phyloP scores from a whole-genome alignment of 2,329 filamentous ascomycete genomes.

The Hirsutella thompsonii region DNA sequence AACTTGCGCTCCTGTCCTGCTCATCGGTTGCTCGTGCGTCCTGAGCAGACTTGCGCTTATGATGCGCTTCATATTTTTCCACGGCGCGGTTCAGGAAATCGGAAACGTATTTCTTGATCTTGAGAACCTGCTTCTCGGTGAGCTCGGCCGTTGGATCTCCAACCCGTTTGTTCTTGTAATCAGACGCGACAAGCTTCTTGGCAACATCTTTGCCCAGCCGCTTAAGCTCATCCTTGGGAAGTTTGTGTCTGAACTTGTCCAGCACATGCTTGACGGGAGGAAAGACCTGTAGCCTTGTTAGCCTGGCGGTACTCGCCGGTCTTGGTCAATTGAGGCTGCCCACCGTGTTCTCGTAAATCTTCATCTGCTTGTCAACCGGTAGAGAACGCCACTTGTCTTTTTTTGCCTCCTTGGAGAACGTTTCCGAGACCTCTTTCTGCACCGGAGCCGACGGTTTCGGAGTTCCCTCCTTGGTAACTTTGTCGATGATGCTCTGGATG shows the following conservation, averaged over 20 bases:
- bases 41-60: slow-evolving; percentile 37
- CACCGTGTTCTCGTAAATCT: slow-evolving; percentile 88
- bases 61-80: slow-evolving; percentile 55
- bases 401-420: slow-evolving; percentile 43
- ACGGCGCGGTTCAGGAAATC: slow-evolving; percentile 82
- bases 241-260: slow-evolving; percentile 75
- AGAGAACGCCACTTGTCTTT: slow-evolving; percentile 60
- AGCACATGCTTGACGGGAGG: slow-evolving; percentile 77
- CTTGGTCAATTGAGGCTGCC: slow-evolving; percentile 15
- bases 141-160: slow-evolving; percentile 61
- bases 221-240: slow-evolving; percentile 67
- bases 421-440: slow-evolving; percentile 49
- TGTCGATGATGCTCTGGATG: slow-evolving; percentile 75
- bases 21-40: slow-evolving; percentile 3
- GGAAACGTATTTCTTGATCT: slow-evolving; percentile 72
- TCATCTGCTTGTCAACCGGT: slow-evolving; percentile 79
- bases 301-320: background rate
- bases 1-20: background rate
- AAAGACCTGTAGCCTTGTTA: slow-evolving; percentile 46
- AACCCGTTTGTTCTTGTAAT: slow-evolving; percentile 84
- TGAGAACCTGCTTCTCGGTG: slow-evolving; percentile 63
- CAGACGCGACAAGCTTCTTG: slow-evolving; percentile 82
- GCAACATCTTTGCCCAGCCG: slow-evolving; percentile 53
- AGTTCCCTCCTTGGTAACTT: slow-evolving; percentile 56
- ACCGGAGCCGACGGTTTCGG: slow-evolving; percentile 43